Percentiles rank a stretch among this genome's conserved stretches.
Conservation (phyloP, 2,329 filamentous ascomycete species). For the Rhynchosporium agropyri region DNA sequence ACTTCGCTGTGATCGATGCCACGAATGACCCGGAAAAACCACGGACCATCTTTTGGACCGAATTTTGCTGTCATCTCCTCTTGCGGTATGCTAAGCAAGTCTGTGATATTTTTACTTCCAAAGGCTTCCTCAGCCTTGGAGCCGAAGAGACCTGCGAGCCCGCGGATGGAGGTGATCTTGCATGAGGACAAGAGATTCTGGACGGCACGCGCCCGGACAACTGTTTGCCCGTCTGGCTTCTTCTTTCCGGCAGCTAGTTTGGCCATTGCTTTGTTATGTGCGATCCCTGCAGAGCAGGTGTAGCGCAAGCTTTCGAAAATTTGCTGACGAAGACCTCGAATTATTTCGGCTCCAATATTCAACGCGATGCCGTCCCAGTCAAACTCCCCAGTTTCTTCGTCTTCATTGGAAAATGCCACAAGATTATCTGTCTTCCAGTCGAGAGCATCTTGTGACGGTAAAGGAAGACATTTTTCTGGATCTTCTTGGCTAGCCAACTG, state of each 20-base stretch:
- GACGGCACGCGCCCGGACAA: constrained; percentile 84
- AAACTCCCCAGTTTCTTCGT: constrained; percentile 76
- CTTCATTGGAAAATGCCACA: constrained; percentile 71
- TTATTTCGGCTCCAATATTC: constrained; percentile 84
- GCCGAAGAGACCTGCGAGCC: constrained; percentile 92
- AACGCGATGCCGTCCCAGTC: constrained; percentile 98
- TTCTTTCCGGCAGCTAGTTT: constrained; percentile 90
- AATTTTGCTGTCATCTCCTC: constrained; percentile 77
- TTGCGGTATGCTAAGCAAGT: constrained; percentile 71
- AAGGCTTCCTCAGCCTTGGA: constrained; percentile 80
- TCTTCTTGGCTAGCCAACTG: constrained; percentile 71
- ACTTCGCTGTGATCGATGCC: constrained; percentile 88
- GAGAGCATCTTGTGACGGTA: constrained; percentile 71
- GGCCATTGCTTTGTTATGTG: constrained; percentile 91
- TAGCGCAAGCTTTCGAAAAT: constrained; percentile 75
- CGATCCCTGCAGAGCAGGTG: constrained; percentile 88
- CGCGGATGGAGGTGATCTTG: constrained; percentile 94
- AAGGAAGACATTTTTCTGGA: constrained; percentile 68
- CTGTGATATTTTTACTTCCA: constrained; percentile 75
- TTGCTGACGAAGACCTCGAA: constrained; percentile 71
- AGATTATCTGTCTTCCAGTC: constrained; percentile 83
- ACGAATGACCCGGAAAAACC: constrained; percentile 82
- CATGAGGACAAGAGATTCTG: constrained; percentile 77
- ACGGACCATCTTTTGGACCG: constrained; percentile 82
- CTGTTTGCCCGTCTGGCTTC: constrained; percentile 92